phyloP scores from a whole-genome alignment of 306 rosid genomes.

The Mucuna pruriens region DNA sequence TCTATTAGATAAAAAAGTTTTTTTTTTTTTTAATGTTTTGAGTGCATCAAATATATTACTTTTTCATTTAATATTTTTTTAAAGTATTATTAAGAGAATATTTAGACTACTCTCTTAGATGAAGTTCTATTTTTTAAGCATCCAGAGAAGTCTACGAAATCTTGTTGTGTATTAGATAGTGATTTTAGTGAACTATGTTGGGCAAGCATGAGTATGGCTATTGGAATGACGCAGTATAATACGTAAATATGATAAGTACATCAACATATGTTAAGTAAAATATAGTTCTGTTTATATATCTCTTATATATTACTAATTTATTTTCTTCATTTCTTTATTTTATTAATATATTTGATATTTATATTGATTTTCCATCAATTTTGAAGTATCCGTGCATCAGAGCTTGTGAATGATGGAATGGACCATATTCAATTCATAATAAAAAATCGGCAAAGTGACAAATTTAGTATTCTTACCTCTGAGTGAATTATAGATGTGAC shows the following conservation, averaged over 20 bases:
- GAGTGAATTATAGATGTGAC: not conserved
- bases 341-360: too few species aligned
- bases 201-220: too few species aligned
- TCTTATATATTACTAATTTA: too few species aligned
- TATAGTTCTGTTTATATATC: too few species aligned
- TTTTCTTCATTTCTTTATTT: too few species aligned
- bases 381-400: not conserved
- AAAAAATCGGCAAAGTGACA: not conserved
- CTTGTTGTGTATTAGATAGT: not conserved
- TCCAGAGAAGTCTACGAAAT: not conserved
- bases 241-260: too few species aligned
- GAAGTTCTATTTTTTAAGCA: not conserved
- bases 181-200: not conserved
- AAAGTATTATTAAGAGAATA: too few species aligned
- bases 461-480: slow-evolving; percentile 10
- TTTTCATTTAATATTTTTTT: too few species aligned
- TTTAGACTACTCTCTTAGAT: not conserved
- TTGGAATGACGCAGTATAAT: too few species aligned
- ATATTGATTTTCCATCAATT: not conserved
- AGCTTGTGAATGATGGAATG: not conserved
- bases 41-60: not conserved
- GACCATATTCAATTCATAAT: slow-evolving; percentile 1
- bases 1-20: not conserved
- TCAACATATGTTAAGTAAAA: too few species aligned
- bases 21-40: too few species aligned